Evolutionary conservation across 2,329 filamentous ascomycete species (phyloP).

Genomic region (Onygenales sp.): DNA sequence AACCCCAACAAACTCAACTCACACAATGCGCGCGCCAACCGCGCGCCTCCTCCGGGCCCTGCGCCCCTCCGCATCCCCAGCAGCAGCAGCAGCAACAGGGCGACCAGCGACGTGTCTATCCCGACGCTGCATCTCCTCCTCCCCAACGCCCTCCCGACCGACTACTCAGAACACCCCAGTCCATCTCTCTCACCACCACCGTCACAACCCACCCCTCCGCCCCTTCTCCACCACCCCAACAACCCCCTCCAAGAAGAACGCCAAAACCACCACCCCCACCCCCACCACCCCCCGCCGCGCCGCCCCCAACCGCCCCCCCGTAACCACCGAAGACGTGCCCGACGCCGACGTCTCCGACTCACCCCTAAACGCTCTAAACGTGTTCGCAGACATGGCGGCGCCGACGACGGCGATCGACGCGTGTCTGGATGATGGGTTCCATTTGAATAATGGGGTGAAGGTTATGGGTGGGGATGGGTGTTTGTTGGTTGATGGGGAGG

Average conservation of each 20-base stretch:
- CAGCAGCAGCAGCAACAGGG: not conserved
- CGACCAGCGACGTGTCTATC: not conserved
- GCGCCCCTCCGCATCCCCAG: slow-evolving; percentile 22
- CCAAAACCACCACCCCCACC: not conserved
- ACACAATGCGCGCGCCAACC: slow-evolving; percentile 30
- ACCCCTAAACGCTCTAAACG: slow-evolving; percentile 67
- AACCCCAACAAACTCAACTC: not conserved
- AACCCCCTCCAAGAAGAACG: slow-evolving; percentile 17
- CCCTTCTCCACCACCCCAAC: slow-evolving; percentile 21
- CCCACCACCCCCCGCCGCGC: slow-evolving; percentile 20
- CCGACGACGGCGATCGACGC: slow-evolving; percentile 79
- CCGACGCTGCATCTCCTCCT: slow-evolving; percentile 7
- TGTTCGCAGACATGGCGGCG: slow-evolving; percentile 63
- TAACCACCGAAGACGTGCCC: too few species aligned
- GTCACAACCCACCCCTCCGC: slow-evolving; percentile 6
- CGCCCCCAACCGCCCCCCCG: slow-evolving; percentile 14
- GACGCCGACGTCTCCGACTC: slow-evolving; percentile 2
- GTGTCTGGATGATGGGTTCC: slow-evolving; percentile 74
- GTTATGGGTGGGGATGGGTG: slow-evolving; percentile 62
- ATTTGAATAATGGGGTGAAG: slow-evolving; percentile 69
- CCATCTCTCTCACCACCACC: not conserved
- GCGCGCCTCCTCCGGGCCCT: slow-evolving; percentile 33
- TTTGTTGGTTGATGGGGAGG: slow-evolving; percentile 75
- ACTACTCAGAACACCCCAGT: not conserved
- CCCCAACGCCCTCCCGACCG: not conserved